A percentile compares a stretch with the other conserved stretches of the same genome.
These are phyloP conservation scores for Gaertneriomyces sp. DNA, from an alignment of 192 early-diverging fungal species.

Conservation along the genomic window DNA sequence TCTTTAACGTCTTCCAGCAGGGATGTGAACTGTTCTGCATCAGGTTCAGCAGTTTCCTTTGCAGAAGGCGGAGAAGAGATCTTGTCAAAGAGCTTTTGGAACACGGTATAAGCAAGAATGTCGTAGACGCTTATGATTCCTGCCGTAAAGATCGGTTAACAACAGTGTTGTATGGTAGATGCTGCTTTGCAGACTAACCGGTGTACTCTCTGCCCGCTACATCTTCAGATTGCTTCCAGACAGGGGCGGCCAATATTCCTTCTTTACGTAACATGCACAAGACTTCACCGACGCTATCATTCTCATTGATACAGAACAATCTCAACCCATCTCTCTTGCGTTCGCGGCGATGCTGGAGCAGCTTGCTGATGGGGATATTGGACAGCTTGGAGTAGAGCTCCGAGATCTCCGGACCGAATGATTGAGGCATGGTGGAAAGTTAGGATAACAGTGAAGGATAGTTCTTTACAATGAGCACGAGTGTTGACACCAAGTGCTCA, in stretches of 20 bases:
- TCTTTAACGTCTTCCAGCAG: background rate
- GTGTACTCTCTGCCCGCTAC: background rate
- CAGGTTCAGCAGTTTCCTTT: too few species aligned
- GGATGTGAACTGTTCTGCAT: too few species aligned
- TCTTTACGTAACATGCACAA: constrained; percentile 32
- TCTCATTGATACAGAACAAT: too few species aligned
- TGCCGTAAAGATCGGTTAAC: background rate
- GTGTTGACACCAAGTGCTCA: too few species aligned
- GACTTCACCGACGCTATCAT: constrained; percentile 24
- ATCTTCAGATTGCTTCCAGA: constrained; percentile 23
- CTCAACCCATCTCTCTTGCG: background rate
- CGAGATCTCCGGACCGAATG: background rate
- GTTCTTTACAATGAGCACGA: too few species aligned
- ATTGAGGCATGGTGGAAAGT: too few species aligned
- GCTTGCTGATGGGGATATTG: constrained; percentile 26
- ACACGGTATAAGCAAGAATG: constrained; percentile 44
- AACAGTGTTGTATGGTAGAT: background rate
- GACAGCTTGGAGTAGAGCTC: constrained; percentile 21
- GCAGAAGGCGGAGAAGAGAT: background rate
- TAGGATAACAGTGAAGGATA: too few species aligned
- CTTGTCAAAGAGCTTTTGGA: constrained; percentile 48
- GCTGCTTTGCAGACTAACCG: constrained; percentile 7
- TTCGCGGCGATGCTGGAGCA: constrained; percentile 30
- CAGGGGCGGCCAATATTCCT: constrained; percentile 42
- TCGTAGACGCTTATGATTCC: constrained; percentile 54